Percentiles rank a stretch among this genome's conserved stretches.
These are phyloP conservation scores for Trametes cingulata DNA, from an alignment of 768 basidiomycete genomes.

Conservation along the genomic window DNA sequence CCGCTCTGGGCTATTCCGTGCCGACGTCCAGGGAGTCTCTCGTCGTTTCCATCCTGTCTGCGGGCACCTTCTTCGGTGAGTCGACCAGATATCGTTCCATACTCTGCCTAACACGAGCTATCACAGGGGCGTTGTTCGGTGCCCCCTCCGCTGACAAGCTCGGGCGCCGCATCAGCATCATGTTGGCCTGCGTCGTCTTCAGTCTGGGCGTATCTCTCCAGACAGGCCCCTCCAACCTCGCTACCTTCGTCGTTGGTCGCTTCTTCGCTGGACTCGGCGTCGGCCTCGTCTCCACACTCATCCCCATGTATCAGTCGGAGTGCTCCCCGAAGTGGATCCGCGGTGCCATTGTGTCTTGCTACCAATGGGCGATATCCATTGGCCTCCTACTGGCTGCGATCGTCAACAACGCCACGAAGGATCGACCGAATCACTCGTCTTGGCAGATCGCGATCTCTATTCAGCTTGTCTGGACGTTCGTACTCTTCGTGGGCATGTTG, in stretches of 20 bases:
- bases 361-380: conserved; percentile 64
- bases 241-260: conserved; percentile 68
- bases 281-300: conserved; percentile 68
- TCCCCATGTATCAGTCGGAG: conserved; percentile 58
- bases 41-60: conserved; percentile 70
- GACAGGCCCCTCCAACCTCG: conserved; percentile 32
- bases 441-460: conserved; percentile 72
- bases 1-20: conserved; percentile 28
- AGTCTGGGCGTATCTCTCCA: conserved; percentile 41
- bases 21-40: conserved; percentile 45
- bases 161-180: conserved; percentile 49
- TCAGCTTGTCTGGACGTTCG: conserved; percentile 75
- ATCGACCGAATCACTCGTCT: conserved; percentile 45
- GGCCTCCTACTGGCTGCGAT: conserved; percentile 70
- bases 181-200: conserved; percentile 51
- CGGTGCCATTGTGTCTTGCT: conserved; percentile 31
- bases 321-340: conserved; percentile 61
- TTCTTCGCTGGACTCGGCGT: conserved; percentile 79
- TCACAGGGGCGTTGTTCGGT: conserved; percentile 50
- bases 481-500: conserved; percentile 70
- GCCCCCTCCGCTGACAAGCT: conserved; percentile 53
- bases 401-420: conserved; percentile 32
- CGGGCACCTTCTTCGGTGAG: conserved; percentile 61
- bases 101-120: not conserved
- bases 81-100: conserved; percentile 1